Evolutionary conservation across 805 yeast genomes (phyloP), one percentile per base, ranked within the genome.

Genomic region (Yarrowia alimentaria): DNA sequence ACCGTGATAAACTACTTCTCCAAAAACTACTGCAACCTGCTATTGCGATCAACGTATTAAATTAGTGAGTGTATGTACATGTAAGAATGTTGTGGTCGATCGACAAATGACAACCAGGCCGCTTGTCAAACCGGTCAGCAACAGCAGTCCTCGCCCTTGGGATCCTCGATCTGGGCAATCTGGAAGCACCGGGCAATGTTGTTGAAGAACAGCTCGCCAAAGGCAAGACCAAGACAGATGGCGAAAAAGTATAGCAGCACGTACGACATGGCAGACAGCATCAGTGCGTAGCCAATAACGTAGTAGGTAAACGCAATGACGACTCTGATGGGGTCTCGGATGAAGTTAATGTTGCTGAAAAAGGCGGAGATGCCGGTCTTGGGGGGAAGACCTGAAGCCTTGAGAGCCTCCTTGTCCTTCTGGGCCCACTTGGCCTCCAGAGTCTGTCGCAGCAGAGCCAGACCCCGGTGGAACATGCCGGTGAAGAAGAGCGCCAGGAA

Each of bases 241-340:
- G 22, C 49, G 12, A 43, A 43, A 6, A 43, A 43, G 29, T 43
- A 43, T 6, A 43, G 29, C 7, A 43, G 37, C 12, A 43, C 49
- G 9, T 43, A 43, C 6, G 37, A 30, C 49, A 43, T 43, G 49
- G 49, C 49, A 12, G 49, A 43, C 35, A 43, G 7, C 49, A 43
- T 43, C 21, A 43, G 49, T 2, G 49, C 49, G 37, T 43, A 43
- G 13, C 49, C 49, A 16, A 43, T 43, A 35, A 43, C 30, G 49
- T 43, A 43, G 29, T 43, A 43, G 16, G 37, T 31, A 12, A 43
- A 43, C 5, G 49, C 49, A 5, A 43, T 20, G 5, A 29, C 14
- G 10, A 43, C 37, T 3, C 49, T 21, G 6, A 43, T 43, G 7
- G 14, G 2, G 17, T 43, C 49, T 31, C 49, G 19, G 5, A 43